Evolutionary conservation across 202 grass and related monocot genomes (phyloP).

Genomic region (Carex arenaria): DNA sequence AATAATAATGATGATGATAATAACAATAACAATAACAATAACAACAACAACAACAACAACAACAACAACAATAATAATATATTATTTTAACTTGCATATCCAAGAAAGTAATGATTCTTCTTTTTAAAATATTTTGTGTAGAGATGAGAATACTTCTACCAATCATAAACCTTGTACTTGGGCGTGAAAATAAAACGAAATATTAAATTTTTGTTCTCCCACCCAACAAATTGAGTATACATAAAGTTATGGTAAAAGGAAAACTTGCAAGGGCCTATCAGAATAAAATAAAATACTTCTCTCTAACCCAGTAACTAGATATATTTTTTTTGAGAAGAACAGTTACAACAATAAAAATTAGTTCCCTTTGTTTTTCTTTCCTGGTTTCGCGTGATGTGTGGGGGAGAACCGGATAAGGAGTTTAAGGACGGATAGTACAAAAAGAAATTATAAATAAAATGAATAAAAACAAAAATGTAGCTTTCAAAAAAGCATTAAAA

Average conservation of each 20-base stretch:
- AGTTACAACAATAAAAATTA: not conserved
- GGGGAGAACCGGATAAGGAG: not conserved
- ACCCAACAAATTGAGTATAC: not conserved
- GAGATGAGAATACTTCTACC: too few species aligned
- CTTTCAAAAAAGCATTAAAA: slow-evolving; percentile 4
- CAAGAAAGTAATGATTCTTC: too few species aligned
- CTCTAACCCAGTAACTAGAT: not conserved
- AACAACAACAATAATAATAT: too few species aligned
- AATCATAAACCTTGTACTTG: not conserved
- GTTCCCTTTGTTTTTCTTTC: not conserved
- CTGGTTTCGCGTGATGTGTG: not conserved
- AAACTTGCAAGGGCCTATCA: not conserved
- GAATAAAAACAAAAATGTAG: not conserved
- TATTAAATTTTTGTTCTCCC: not conserved
- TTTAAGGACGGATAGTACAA: not conserved
- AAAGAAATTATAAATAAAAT: not conserved
- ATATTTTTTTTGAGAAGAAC: not conserved
- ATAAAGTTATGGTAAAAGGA: not conserved
- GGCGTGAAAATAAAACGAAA: not conserved
- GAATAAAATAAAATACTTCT: not conserved
- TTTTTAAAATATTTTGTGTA: too few species aligned
- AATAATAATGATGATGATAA: too few species aligned
- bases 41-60: too few species aligned
- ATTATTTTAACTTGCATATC: too few species aligned
- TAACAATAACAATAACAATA: too few species aligned